Evolutionary conservation across 306 rosid genomes (phyloP).

Genomic region (Corylus avellana): DNA sequence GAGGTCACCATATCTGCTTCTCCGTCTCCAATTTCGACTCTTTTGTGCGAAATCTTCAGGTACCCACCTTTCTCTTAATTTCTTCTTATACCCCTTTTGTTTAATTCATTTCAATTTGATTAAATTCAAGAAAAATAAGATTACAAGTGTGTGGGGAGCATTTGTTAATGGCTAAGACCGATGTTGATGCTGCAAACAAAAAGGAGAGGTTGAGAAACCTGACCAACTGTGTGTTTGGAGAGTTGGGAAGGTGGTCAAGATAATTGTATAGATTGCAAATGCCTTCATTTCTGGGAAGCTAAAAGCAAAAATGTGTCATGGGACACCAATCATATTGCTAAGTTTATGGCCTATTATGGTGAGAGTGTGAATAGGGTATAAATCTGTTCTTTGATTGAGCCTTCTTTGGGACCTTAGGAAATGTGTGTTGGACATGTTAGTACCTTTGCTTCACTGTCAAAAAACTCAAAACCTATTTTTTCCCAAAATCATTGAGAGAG

Average conservation of each 20-base stretch:
- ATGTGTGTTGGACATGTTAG: background rate
- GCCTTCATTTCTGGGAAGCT: background rate
- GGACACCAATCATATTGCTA: background rate
- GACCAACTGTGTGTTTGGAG: background rate
- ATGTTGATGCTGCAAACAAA: too few species aligned
- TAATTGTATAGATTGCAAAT: background rate
- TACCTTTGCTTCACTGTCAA: background rate
- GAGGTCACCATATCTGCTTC: slow-evolving; percentile 90
- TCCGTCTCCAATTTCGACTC: slow-evolving; percentile 67
- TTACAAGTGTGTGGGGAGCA: background rate
- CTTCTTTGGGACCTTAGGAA: background rate
- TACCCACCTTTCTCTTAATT: background rate
- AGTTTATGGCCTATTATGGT: background rate
- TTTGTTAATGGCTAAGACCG: background rate
- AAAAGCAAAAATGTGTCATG: background rate
- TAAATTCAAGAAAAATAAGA: background rate
- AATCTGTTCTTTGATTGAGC: background rate
- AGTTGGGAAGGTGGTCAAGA: background rate
- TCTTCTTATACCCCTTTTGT: background rate
- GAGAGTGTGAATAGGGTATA: background rate
- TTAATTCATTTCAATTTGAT: background rate
- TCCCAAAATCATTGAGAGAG: background rate
- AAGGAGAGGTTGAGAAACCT: too few species aligned
- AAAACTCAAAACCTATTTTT: background rate
- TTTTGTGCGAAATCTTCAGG: slow-evolving; percentile 62